phyloP scores from a whole-genome alignment of 2,329 filamentous ascomycete genomes.

The Beauveria scarabaeidicola region DNA sequence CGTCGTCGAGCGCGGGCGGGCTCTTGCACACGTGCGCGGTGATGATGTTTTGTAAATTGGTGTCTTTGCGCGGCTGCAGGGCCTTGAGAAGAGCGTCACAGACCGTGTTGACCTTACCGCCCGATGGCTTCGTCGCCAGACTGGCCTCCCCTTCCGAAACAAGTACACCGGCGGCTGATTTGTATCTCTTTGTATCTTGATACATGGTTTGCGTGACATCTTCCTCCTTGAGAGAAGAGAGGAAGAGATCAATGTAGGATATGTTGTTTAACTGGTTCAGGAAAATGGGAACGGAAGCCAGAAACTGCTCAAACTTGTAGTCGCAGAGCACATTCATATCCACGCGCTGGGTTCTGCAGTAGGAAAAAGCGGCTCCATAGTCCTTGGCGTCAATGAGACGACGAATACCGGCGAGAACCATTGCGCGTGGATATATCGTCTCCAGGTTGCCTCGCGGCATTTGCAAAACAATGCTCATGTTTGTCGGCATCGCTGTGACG shows the following conservation, averaged over 20 bases:
- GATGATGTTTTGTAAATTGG: constrained; percentile 81
- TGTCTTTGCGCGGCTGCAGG: constrained; percentile 51
- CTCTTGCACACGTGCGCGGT: constrained; percentile 91
- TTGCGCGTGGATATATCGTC: constrained; percentile 84
- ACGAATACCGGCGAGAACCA: constrained; percentile 86
- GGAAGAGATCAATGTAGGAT: constrained; percentile 79
- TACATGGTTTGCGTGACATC: constrained; percentile 94
- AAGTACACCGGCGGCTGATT: constrained; percentile 13
- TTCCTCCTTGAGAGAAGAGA: constrained; percentile 81
- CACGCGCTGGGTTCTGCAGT: constrained; percentile 86
- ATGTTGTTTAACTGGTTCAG: constrained; percentile 76
- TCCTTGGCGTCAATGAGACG: constrained; percentile 70
- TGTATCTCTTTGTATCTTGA: constrained; percentile 61
- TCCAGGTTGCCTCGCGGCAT: constrained; percentile 96
- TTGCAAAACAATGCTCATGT: constrained; percentile 78
- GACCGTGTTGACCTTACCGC: constrained; percentile 71
- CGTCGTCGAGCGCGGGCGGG: constrained; percentile 82
- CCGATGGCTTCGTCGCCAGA: constrained; percentile 14
- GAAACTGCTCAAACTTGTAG: constrained; percentile 79
- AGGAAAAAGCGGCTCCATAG: constrained; percentile 75
- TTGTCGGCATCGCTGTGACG: constrained; percentile 81
- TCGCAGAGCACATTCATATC: constrained; percentile 98
- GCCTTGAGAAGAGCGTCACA: constrained; percentile 74
- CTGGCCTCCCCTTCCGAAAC: constrained; percentile 11
- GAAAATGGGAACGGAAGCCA: constrained; percentile 66